A percentile compares a stretch with the other conserved stretches of the same genome.
These are phyloP conservation scores for Solanum okadae DNA, from an alignment of 257 asterid genomes.

Conservation along the genomic window DNA sequence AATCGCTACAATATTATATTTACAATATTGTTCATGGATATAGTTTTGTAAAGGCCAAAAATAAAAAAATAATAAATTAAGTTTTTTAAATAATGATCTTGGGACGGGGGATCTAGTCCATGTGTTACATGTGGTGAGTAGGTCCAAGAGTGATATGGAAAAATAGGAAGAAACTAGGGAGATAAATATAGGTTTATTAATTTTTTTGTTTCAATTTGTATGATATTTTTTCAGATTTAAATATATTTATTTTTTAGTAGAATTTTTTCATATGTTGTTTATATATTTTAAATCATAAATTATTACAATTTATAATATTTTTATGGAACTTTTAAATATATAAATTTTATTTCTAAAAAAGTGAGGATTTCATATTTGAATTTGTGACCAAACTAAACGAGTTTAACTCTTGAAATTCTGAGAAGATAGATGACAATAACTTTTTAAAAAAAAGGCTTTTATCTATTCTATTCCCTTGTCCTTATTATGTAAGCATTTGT, in stretches of 20 bases:
- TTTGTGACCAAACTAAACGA: no score
- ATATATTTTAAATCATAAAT: no score
- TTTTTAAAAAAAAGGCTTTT: no score
- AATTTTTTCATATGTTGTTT: no score
- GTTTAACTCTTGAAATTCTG: neutral
- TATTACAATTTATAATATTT: no score
- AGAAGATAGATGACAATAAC: neutral
- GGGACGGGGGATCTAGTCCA: neutral
- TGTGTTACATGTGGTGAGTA: neutral
- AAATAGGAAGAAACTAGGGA: no score
- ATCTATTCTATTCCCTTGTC: neutral
- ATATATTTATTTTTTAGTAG: no score
- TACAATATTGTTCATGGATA: neutral
- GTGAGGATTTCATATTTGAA: neutral
- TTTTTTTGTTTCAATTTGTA: no score
- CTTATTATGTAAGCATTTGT: neutral
- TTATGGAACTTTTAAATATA: no score
- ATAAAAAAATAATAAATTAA: neutral
- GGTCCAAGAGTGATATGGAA: neutral
- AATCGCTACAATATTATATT: neutral
- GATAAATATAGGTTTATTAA: no score
- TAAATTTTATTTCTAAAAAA: no score
- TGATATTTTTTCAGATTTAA: no score
- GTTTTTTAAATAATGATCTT: neutral
- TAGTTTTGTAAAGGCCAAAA: neutral